phyloP scores from a whole-genome alignment of 2,329 filamentous ascomycete species.

The Aspergillus cejpii region DNA sequence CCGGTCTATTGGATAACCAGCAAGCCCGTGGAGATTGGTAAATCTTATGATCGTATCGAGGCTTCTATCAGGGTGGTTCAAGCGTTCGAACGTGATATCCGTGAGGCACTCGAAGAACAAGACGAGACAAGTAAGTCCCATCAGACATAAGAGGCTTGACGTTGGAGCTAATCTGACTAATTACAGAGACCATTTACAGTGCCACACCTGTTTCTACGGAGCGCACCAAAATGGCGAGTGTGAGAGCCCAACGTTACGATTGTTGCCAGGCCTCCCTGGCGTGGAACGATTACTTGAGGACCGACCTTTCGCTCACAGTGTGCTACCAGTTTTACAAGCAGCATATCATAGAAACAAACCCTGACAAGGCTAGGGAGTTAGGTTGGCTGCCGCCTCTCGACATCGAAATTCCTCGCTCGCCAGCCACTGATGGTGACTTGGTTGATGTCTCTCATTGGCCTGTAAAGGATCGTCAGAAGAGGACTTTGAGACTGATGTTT shows the following conservation, averaged over 20 bases:
- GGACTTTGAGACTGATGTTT: conserved; percentile 16
- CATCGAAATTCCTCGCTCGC: conserved; percentile 8
- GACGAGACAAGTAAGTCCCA: conserved; percentile 15
- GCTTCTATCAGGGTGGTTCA: conserved; percentile 18
- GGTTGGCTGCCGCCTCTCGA: conserved; percentile 17
- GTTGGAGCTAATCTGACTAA: neutral
- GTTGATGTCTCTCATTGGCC: conserved; percentile 14
- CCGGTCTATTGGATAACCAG: conserved; percentile 17
- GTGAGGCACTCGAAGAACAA: conserved; percentile 3
- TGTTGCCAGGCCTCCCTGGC: conserved; percentile 16
- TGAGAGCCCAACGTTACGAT: conserved; percentile 16
- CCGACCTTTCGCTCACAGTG: conserved; percentile 15
- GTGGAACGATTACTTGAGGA: conserved; percentile 15
- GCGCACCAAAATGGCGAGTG: conserved; percentile 12
- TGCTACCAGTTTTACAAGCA: conserved; percentile 19
- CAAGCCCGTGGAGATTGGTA: conserved; percentile 5
- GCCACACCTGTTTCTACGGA: conserved; percentile 8
- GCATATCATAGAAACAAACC: conserved; percentile 9
- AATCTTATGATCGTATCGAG: conserved; percentile 14
- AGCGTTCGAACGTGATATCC: conserved; percentile 18
- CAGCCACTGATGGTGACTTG: conserved; percentile 5
- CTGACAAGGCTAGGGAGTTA: conserved; percentile 12
- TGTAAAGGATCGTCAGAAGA: conserved; percentile 1
- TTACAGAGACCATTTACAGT: conserved; percentile 14
- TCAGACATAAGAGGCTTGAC: neutral